phyloP scores from a whole-genome alignment of 345 rosid species.

The Aquilaria yunnanensis region DNA sequence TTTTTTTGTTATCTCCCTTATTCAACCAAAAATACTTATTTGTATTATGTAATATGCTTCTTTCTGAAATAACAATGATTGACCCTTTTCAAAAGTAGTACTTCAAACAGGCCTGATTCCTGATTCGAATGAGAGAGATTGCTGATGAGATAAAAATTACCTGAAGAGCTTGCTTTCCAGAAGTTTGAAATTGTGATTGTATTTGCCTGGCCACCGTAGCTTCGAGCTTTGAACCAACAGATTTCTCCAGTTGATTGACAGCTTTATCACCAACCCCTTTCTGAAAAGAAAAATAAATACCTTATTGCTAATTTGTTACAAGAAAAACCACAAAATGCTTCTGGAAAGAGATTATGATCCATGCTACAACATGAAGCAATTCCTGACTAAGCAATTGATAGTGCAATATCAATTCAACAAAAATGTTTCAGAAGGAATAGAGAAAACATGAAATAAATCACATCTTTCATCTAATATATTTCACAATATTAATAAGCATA shows the following conservation, averaged over 20 bases:
- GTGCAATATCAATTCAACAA: neutral
- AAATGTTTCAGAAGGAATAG: neutral
- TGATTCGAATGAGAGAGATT: too few species aligned
- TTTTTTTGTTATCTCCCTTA: too few species aligned
- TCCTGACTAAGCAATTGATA: too few species aligned
- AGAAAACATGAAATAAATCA: neutral
- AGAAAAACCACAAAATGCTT: neutral
- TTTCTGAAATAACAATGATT: too few species aligned
- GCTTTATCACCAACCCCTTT: conserved; percentile 58
- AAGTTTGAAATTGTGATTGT: conserved; percentile 59
- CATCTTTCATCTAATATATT: neutral
- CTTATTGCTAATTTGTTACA: neutral
- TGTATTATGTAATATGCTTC: too few species aligned
- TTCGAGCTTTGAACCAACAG: conserved; percentile 45
- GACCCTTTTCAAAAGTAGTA: too few species aligned
- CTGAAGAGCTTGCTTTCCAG: conserved; percentile 71
- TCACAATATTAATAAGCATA: neutral
- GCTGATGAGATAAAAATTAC: conserved; percentile 17
- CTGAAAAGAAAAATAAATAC: conserved; percentile 27
- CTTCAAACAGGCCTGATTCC: neutral
- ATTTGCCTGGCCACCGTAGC: conserved; percentile 53
- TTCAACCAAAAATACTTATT: too few species aligned
- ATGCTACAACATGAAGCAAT: too few species aligned
- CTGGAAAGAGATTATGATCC: too few species aligned
- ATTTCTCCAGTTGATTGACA: conserved; percentile 47